Conservation (phyloP, 78 protist species). For the Pelomyxa schiedti region DNA sequence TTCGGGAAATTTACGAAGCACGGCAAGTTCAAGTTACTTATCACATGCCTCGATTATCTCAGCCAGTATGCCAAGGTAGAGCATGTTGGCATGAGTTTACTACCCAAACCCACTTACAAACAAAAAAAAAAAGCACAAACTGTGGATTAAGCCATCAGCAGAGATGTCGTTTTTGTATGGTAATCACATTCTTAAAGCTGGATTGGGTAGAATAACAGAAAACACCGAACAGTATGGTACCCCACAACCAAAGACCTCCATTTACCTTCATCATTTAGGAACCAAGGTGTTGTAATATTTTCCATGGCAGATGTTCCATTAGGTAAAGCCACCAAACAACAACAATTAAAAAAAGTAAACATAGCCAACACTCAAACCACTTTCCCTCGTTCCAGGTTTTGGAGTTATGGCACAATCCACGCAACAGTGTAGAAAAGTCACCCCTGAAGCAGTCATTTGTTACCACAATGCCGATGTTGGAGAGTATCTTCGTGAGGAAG, state of each 20-base stretch:
- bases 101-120: not conserved
- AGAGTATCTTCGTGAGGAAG: conserved; percentile 91
- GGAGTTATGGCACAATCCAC: conserved; percentile 81
- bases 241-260: not conserved
- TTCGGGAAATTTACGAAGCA: conserved; percentile 94
- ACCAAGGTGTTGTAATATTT: conserved; percentile 94
- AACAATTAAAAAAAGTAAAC: not conserved
- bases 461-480: conserved; percentile 96
- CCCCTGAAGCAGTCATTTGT: conserved; percentile 74
- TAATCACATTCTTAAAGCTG: conserved; percentile 92
- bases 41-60: conserved; percentile 89
- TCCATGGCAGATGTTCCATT: conserved; percentile 90
- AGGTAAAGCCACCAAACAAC: not conserved
- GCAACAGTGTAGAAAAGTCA: conserved; percentile 68
- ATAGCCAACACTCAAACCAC: too few species aligned
- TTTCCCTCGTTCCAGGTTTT: conserved; percentile 64
- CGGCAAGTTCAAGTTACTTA: conserved; percentile 84
- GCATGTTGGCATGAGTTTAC: not conserved
- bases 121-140: conserved; percentile 59
- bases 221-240: conserved; percentile 64
- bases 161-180: conserved; percentile 96
- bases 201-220: conserved; percentile 96
- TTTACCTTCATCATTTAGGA: not conserved
- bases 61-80: conserved; percentile 87
- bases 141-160: conserved; percentile 93